Evolutionary conservation across 2,329 filamentous ascomycete species (phyloP), one percentile per base, ranked within the genome.

Genomic region (Chrysoporthe cubensis): DNA sequence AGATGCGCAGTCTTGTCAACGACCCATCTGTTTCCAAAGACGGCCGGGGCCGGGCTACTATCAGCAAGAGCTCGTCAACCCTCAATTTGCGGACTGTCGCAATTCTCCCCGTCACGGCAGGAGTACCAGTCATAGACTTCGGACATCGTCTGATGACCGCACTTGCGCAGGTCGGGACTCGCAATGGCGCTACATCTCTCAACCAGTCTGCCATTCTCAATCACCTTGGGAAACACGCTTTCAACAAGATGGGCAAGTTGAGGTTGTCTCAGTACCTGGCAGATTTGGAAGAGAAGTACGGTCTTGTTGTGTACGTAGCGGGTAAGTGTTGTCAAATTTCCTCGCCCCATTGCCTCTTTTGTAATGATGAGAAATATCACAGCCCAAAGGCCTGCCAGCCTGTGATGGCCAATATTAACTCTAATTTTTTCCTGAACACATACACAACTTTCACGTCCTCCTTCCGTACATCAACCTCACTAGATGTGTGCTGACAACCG

Each of bases 241-340:
- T 99, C 77, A 98, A 92, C 79, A 92, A 91, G 73, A 98, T 99
- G 91, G 96, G 96, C 6, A 98, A 97, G 79, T 83, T 99, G 40
- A 97, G 97, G 79, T 83, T 99, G 7, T 93, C 95, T 1, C 95
- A 99, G 73, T 99, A 99, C 75, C 86, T 99, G 62, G 96, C 96
- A 2, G 96, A 99, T 75, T 84, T 99, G 13, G 96, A 99, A 79
- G 96, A 99, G 79, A 97, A 97, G 77, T 98, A 97, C 74, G 94
- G 95, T 0, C 88, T 99, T 73, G 94, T 99, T 1, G 84, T 99
- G 8, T 99, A 99, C 76, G 90, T 99, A 67, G 96, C 95, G 63
- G 88, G 88, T 90, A 84, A 82, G 84, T 77, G 43, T 62, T 52
- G 61, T 60, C 34, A 46, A 60, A 67, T 48, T 32, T 60, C 50